Conservation (phyloP, 768 basidiomycete species). For the Podaxis mareebaensis region DNA sequence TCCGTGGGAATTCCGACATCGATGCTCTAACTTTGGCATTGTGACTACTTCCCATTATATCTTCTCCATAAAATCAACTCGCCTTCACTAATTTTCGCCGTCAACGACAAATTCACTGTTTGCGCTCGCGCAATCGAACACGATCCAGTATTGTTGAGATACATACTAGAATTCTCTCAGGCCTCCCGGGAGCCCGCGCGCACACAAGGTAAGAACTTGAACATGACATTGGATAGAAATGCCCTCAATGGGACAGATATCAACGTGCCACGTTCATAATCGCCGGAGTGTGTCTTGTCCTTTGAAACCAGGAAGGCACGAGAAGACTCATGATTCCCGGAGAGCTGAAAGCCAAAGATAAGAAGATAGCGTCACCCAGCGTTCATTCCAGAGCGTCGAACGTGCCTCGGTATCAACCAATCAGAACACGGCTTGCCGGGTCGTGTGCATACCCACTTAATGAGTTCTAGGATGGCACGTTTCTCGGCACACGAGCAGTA, state of each 20-base stretch:
- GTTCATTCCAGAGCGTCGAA: slow-evolving; percentile 14
- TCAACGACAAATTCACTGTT: not conserved
- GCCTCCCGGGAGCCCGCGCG: not conserved
- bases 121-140: not conserved
- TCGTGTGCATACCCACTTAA: slow-evolving; percentile 20
- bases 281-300: not conserved
- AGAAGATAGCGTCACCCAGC: not conserved
- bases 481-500: slow-evolving; percentile 27
- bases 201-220: not conserved
- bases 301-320: not conserved
- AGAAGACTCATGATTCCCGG: not conserved
- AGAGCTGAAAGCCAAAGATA: not conserved
- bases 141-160: not conserved
- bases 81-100: not conserved
- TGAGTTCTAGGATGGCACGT: slow-evolving; percentile 21
- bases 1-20: too few species aligned
- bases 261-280: slow-evolving; percentile 13
- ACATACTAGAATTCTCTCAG: not conserved
- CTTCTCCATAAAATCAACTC: not conserved
- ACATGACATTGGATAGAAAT: not conserved
- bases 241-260: not conserved
- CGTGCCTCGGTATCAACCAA: slow-evolving; percentile 23
- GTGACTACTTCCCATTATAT: not conserved
- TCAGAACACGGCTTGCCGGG: slow-evolving; percentile 16
- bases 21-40: too few species aligned